These are phyloP conservation scores for Talaromyces wortmannii DNA, from an alignment of 495 filamentous ascomycete genomes.

Conservation along the genomic window DNA sequence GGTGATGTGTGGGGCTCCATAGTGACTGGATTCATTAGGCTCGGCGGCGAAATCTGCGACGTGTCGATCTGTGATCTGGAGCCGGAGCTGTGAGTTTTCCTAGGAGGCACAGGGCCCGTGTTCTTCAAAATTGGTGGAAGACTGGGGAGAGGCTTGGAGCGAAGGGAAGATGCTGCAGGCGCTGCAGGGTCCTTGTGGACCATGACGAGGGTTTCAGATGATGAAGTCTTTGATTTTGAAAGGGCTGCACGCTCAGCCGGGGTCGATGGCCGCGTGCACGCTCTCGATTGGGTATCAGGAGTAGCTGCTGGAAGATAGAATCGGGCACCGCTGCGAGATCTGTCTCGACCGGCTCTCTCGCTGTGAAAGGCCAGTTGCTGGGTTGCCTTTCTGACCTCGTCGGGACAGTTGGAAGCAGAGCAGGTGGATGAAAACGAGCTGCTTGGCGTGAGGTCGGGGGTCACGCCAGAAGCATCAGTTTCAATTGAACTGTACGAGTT, in stretches of 20 bases:
- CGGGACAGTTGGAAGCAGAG: slow-evolving; percentile 23
- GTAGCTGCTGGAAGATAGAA: slow-evolving; percentile 27
- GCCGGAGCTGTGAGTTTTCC: slow-evolving; percentile 22
- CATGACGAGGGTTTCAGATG: slow-evolving; percentile 30
- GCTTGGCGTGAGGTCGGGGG: slow-evolving; percentile 37
- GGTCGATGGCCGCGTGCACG: slow-evolving; percentile 18
- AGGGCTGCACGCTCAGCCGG: slow-evolving; percentile 23
- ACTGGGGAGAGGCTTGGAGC: slow-evolving; percentile 28
- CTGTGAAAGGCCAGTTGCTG: slow-evolving; percentile 23
- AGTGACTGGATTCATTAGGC: slow-evolving; percentile 34
- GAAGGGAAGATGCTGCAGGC: slow-evolving; percentile 17
- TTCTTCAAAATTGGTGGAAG: slow-evolving; percentile 18
- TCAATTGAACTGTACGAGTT: slow-evolving; percentile 31
- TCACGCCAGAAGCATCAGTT: slow-evolving; percentile 17
- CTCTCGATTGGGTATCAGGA: slow-evolving; percentile 19
- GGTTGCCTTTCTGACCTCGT: slow-evolving; percentile 20
- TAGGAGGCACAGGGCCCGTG: slow-evolving; percentile 9
- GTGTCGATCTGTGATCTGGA: slow-evolving; percentile 28
- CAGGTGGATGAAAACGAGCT: slow-evolving; percentile 40
- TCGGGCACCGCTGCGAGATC: slow-evolving; percentile 10
- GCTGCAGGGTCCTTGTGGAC: slow-evolving; percentile 11
- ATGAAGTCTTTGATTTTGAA: slow-evolving; percentile 13
- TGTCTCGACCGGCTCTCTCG: slow-evolving; percentile 6
- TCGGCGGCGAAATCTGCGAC: slow-evolving; percentile 37
- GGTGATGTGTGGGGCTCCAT: slow-evolving; percentile 38